A percentile compares a stretch with the other conserved stretches of the same genome.
Conservation (phyloP, 2,329 filamentous ascomycete genomes). For the Fusarium sp. region DNA sequence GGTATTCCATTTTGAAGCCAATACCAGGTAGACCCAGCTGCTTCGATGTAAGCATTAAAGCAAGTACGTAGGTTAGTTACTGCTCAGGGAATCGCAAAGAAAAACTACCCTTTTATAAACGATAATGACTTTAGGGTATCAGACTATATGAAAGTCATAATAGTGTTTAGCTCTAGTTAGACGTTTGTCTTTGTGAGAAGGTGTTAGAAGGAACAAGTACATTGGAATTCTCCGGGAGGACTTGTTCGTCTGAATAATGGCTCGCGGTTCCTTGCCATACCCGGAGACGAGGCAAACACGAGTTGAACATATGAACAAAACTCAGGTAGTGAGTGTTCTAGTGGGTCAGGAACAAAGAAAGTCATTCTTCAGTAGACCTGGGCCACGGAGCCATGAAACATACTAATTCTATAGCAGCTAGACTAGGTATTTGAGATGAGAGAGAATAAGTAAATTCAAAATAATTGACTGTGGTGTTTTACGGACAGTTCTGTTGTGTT, state of each 20-base stretch:
- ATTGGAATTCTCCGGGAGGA: not conserved
- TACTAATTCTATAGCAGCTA: not conserved
- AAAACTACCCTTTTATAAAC: not conserved
- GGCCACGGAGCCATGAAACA: no score
- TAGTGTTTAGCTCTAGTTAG: accelerated
- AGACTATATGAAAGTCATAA: not conserved
- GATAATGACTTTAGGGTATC: accelerated
- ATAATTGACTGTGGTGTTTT: not conserved
- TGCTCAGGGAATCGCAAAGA: not conserved
- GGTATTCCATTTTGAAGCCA: not conserved
- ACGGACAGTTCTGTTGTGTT: not conserved
- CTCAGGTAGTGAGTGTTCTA: not conserved
- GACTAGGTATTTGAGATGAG: not conserved
- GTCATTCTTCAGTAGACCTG: no score
- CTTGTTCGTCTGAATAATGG: not conserved
- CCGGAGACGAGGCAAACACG: not conserved
- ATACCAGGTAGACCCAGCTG: accelerated
- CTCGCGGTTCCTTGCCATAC: not conserved
- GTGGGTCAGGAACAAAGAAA: no score
- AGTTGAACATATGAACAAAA: not conserved
- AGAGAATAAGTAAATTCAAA: not conserved
- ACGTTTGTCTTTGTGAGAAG: not conserved
- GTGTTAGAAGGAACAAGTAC: not conserved
- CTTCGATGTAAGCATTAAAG: not conserved
- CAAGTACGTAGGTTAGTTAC: not conserved